Conservation (phyloP, 352 stramenopile species). For the Phytophthora sansomeana region DNA sequence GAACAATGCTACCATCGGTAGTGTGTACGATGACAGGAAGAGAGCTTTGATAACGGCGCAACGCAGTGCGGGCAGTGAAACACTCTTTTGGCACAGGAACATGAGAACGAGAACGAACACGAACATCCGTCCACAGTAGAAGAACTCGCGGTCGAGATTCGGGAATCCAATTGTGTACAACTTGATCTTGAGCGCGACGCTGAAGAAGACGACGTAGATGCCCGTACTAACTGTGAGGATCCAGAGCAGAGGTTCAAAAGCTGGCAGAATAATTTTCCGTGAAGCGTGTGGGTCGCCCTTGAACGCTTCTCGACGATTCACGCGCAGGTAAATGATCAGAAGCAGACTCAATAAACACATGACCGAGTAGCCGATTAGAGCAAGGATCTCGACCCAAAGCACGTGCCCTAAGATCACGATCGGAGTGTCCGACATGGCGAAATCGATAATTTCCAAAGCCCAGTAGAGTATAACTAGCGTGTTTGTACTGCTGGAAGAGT, state of each 20-base stretch:
- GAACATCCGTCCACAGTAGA: conserved; percentile 58
- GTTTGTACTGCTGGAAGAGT: too few species aligned
- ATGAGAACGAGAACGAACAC: conserved; percentile 51
- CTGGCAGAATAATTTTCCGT: conserved; percentile 54
- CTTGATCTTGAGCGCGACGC: conserved; percentile 29
- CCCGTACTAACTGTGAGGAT: conserved; percentile 33
- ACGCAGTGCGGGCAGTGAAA: conserved; percentile 49
- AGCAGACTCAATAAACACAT: conserved; percentile 41
- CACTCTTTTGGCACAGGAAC: conserved; percentile 62
- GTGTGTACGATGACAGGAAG: conserved; percentile 46
- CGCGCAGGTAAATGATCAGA: conserved; percentile 44
- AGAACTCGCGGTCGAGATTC: conserved; percentile 32
- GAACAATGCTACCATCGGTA: conserved; percentile 41
- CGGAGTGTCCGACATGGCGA: background rate
- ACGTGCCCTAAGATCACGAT: conserved; percentile 12
- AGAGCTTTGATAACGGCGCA: conserved; percentile 40
- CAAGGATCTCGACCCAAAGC: conserved; percentile 31
- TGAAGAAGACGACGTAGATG: conserved; percentile 50
- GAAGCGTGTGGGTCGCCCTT: conserved; percentile 40
- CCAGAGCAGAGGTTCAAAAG: conserved; percentile 59
- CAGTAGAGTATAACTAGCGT: too few species aligned
- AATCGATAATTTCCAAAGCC: too few species aligned
- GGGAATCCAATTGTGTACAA: conserved; percentile 36
- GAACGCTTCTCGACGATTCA: conserved; percentile 41
- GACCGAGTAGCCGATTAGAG: conserved; percentile 39